Base-by-base conservation (phyloP, 176 grass and related monocot genomes). In the Phragmites australis region DNA sequence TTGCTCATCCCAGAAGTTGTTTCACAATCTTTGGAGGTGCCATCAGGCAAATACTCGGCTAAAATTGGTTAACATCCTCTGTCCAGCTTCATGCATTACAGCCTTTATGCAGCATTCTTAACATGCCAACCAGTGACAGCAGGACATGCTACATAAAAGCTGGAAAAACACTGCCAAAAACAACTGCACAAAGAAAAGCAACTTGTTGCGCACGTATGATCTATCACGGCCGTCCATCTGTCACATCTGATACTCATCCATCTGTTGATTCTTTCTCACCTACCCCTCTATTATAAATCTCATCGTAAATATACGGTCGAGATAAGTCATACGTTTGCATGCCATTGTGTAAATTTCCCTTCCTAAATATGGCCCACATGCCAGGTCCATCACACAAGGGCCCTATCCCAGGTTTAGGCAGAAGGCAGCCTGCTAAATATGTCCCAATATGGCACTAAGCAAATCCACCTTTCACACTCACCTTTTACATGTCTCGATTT, bases 341-440 rank as follows among this genome's bases (percentile, higher is more conserved):
- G n/a, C n/a, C n/a, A n/a, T n/a, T n/a, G n/a, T n/a, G n/a, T n/a
- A n/a, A n/a, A n/a, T n/a, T n/a, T n/a, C n/a, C n/a, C n/a, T n/a
- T 51, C 46, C 69, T 65, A 73, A 82, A 63, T 46, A 19, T 50
- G 54, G 68, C 37, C n/a, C 27, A 62, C 10, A 43, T 65, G 31
- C 39, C 70, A 75, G 55, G 56, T 7, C 47, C 25, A 67, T 31
- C 46, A 15, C 32, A 73, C 1, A 47, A 21, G 10, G 27, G 22
- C 8, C 48, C 37, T 74, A 65, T 47, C 30, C 31, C 32, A 21
- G 16, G 45, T 26, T 51, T 12, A 39, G 45, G 22, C 70, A 53
- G n/a, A 14, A 63, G 31, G 22, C 37, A 26, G 12, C 2, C 17
- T 64, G 66, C 42, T 30, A 11, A 4, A 37, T 2, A 27, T 55